These are phyloP conservation scores for Rhododendron vialii DNA, from an alignment of 148 eudicot genomes.

Conservation along the genomic window DNA sequence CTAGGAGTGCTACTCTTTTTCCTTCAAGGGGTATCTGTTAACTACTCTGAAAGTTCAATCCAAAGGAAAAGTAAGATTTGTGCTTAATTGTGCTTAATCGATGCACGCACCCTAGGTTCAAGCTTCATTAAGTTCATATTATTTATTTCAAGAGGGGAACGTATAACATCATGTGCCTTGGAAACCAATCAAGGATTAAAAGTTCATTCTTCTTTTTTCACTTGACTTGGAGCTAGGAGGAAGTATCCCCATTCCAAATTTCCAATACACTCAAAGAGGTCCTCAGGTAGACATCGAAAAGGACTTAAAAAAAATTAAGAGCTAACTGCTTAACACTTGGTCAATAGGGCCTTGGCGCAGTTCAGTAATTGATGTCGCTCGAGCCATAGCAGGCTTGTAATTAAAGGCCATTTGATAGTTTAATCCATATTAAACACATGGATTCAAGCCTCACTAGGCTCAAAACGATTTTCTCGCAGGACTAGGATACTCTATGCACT, in stretches of 20 bases:
- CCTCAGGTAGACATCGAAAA: background rate
- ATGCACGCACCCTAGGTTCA: background rate
- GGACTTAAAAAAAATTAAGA: background rate
- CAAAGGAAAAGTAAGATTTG: background rate
- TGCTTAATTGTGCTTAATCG: background rate
- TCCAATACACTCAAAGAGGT: background rate
- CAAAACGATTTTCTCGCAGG: background rate
- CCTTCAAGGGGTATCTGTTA: background rate
- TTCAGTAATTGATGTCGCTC: background rate
- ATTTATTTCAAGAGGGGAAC: background rate
- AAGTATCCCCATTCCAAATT: background rate
- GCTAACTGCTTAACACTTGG: background rate
- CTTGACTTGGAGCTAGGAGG: background rate
- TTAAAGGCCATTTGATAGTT: background rate
- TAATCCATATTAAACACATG: background rate
- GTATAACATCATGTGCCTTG: background rate
- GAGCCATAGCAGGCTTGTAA: background rate
- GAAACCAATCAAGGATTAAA: background rate
- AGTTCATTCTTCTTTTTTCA: background rate
- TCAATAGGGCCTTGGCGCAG: background rate
- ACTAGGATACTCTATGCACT: background rate
- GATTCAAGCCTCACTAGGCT: background rate
- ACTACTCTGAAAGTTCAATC: background rate
- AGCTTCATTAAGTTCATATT: background rate
- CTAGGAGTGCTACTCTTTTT: background rate